These are phyloP conservation scores for Aspergillus luchuensis DNA, from an alignment of 2,329 filamentous ascomycete genomes.

Conservation along the genomic window DNA sequence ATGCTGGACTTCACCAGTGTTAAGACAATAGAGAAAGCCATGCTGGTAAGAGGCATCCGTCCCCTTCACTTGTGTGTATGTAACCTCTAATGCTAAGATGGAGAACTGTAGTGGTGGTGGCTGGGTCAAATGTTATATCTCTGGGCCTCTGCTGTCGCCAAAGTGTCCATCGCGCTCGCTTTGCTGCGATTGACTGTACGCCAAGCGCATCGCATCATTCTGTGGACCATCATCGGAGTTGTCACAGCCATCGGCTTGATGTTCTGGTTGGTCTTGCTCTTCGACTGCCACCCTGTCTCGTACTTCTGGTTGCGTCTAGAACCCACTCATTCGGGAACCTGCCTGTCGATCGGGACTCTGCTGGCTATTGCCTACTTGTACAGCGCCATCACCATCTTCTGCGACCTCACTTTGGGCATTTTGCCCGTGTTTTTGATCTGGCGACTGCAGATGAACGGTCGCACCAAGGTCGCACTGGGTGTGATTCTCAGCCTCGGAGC, in stretches of 20 bases:
- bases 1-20: slow-evolving; percentile 6
- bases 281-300: slow-evolving; percentile 54
- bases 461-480: slow-evolving; percentile 54
- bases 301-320: slow-evolving; percentile 50
- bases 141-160: slow-evolving; percentile 46
- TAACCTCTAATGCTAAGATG: neutral
- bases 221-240: slow-evolving; percentile 48
- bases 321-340: slow-evolving; percentile 37
- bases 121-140: slow-evolving; percentile 56
- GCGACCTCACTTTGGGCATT: slow-evolving; percentile 54
- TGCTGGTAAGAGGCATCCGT: slow-evolving; percentile 6
- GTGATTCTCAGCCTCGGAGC: slow-evolving; percentile 55
- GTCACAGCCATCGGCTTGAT: slow-evolving; percentile 47
- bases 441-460: slow-evolving; percentile 55
- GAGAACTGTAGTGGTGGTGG: slow-evolving; percentile 46
- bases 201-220: slow-evolving; percentile 45
- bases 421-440: slow-evolving; percentile 57
- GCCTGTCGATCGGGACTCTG: slow-evolving; percentile 49
- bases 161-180: slow-evolving; percentile 55
- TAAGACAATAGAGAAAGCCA: neutral
- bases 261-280: slow-evolving; percentile 53
- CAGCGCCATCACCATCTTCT: slow-evolving; percentile 43
- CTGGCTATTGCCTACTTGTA: slow-evolving; percentile 56
- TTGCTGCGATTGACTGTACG: slow-evolving; percentile 52
- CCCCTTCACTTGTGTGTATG: neutral